Conservation (phyloP, 2,329 filamentous ascomycete genomes). For the Fusarium sororula region DNA sequence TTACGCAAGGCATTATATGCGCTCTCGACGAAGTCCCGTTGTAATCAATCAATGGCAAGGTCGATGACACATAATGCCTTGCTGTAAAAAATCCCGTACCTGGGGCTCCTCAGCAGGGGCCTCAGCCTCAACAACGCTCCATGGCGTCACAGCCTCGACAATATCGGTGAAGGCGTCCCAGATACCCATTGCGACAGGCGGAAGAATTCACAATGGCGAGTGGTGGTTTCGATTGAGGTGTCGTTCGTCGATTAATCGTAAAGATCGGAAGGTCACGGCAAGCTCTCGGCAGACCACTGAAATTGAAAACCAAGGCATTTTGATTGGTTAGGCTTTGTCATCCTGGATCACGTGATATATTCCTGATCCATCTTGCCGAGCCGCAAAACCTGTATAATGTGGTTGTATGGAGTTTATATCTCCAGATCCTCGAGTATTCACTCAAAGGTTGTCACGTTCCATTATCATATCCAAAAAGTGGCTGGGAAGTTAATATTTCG, state of each 20-base stretch:
- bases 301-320: constrained; percentile 53
- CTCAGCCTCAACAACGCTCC: constrained; percentile 72
- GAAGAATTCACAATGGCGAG: constrained; percentile 52
- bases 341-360: neutral
- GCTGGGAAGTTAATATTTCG: neutral
- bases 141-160: constrained; percentile 71
- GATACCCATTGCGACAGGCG: constrained; percentile 68
- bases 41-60: constrained; percentile 24
- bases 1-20: neutral
- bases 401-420: neutral
- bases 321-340: constrained; percentile 54
- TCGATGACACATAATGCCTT: constrained; percentile 31
- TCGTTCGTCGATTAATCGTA: constrained; percentile 47
- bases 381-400: constrained; percentile 2
- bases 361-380: neutral
- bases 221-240: constrained; percentile 50
- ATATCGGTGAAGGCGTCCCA: constrained; percentile 72
- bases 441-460: neutral
- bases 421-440: neutral
- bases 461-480: neutral
- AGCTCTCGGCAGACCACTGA: constrained; percentile 51
- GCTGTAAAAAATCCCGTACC: constrained; percentile 50
- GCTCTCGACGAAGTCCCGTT: neutral
- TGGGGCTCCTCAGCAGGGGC: constrained; percentile 72
- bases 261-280: constrained; percentile 48